Conservation (phyloP, 352 stramenopile species). For the Pythium aristosporum region DNA sequence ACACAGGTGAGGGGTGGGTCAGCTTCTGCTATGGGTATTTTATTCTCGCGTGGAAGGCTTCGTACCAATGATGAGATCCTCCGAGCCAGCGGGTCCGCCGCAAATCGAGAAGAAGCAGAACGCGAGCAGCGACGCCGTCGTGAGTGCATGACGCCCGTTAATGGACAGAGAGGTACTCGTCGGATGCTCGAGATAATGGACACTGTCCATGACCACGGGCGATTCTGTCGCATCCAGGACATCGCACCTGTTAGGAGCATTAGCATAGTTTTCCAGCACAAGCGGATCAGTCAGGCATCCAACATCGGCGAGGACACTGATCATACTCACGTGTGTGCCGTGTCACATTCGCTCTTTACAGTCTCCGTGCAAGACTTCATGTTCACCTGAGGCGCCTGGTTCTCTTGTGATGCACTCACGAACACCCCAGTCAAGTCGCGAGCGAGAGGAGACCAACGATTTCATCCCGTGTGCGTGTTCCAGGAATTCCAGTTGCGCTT, state of each 20-base stretch:
- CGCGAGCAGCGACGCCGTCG: slow-evolving; percentile 40
- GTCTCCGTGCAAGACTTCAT: slow-evolving; percentile 11
- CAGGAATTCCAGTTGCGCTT: neutral
- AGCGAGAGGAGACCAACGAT: neutral
- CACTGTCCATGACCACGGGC: neutral
- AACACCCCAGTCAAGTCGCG: neutral
- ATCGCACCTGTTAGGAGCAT: slow-evolving; percentile 1
- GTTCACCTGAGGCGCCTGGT: neutral
- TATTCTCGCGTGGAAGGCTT: neutral
- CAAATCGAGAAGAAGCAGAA: slow-evolving; percentile 57
- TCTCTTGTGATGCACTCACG: neutral
- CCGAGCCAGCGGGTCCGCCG: slow-evolving; percentile 43
- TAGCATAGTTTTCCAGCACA: too few species aligned
- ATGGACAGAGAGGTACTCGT: neutral
- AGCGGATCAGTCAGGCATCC: neutral
- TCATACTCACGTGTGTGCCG: slow-evolving; percentile 3
- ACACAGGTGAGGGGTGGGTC: slow-evolving; percentile 36
- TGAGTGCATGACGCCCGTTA: slow-evolving; percentile 29
- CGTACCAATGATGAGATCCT: slow-evolving; percentile 40
- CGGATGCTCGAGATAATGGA: slow-evolving; percentile 13
- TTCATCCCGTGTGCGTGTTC: neutral
- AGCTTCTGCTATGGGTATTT: neutral
- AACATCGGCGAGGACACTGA: neutral
- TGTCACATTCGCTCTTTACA: slow-evolving; percentile 12
- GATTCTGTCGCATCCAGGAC: slow-evolving; percentile 4